Evolutionary conservation across 1,284 basidiomycete species (phyloP).

Genomic region (Bjerkandera adusta): DNA sequence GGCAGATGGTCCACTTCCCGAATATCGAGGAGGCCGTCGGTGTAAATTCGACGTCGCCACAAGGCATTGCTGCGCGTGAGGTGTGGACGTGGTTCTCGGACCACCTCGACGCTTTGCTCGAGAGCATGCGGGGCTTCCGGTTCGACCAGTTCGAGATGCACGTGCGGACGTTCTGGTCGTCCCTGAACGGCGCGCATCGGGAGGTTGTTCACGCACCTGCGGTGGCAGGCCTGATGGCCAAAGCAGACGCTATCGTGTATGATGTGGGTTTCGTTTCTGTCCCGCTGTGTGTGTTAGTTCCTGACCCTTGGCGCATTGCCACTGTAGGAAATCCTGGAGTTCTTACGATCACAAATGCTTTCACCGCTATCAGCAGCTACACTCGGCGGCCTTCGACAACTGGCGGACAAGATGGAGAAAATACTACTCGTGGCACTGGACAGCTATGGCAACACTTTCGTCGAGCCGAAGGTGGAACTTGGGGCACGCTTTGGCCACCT

Average conservation of each 20-base stretch:
- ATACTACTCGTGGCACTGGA: conserved; percentile 78
- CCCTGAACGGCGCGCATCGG: conserved; percentile 67
- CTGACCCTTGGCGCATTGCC: background rate
- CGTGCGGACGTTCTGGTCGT: conserved; percentile 80
- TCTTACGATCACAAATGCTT: conserved; percentile 79
- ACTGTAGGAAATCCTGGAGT: conserved; percentile 81
- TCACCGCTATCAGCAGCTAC: conserved; percentile 70
- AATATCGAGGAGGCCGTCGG: conserved; percentile 83
- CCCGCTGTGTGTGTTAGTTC: conserved; percentile 5
- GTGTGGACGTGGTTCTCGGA: conserved; percentile 88
- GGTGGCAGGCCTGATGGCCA: conserved; percentile 83
- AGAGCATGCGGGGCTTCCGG: conserved; percentile 72
- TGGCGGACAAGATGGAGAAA: conserved; percentile 91
- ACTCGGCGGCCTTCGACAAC: conserved; percentile 68
- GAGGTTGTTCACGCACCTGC: conserved; percentile 86
- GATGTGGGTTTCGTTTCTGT: conserved; percentile 54
- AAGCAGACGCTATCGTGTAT: conserved; percentile 84
- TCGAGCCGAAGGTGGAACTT: conserved; percentile 85
- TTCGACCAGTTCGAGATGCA: conserved; percentile 88
- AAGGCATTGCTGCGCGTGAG: conserved; percentile 74
- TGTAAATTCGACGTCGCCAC: conserved; percentile 65
- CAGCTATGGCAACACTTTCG: conserved; percentile 83
- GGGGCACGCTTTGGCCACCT: conserved; percentile 87
- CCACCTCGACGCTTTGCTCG: conserved; percentile 75
- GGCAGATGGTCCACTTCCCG: conserved; percentile 76